Percentiles rank a stretch among this genome's conserved stretches.
Evolutionary conservation across 2,329 filamentous ascomycete species (phyloP).

Genomic region (Cercospora janseana): DNA sequence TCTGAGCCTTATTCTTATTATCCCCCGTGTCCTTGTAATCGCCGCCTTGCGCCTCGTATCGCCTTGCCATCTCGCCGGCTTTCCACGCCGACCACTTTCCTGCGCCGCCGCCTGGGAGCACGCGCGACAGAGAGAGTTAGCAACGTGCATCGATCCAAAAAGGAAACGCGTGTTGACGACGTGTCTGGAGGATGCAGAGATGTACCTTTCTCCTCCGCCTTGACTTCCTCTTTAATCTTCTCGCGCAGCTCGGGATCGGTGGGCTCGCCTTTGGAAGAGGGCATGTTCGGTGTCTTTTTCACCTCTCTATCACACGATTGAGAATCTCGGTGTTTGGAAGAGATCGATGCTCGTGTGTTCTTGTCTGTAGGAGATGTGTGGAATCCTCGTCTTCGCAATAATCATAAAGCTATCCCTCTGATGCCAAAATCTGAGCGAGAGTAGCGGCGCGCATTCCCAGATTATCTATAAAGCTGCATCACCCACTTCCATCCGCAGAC

Average conservation of each 20-base stretch:
- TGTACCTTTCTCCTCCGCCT: slow-evolving; percentile 36
- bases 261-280: slow-evolving; percentile 36
- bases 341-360: too few species aligned
- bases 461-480: too few species aligned
- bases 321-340: too few species aligned
- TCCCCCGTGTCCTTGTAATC: slow-evolving; percentile 36
- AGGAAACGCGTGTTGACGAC: not conserved
- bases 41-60: slow-evolving; percentile 36
- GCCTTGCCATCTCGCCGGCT: slow-evolving; percentile 33
- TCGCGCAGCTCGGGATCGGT: slow-evolving; percentile 37
- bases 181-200: too few species aligned
- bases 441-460: too few species aligned
- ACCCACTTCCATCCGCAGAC: too few species aligned
- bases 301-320: too few species aligned
- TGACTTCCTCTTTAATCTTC: slow-evolving; percentile 38
- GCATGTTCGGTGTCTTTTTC: slow-evolving; percentile 28
- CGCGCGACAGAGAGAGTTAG: not conserved
- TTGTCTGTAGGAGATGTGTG: too few species aligned
- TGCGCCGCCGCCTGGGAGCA: slow-evolving; percentile 31
- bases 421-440: too few species aligned
- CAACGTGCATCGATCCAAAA: not conserved
- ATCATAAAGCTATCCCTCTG: too few species aligned
- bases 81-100: slow-evolving; percentile 37
- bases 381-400: too few species aligned
- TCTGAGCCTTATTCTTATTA: slow-evolving; percentile 31